Evolutionary conservation across 139 green algal species (phyloP).

Genomic region (Edaphochlamys debaryana): DNA sequence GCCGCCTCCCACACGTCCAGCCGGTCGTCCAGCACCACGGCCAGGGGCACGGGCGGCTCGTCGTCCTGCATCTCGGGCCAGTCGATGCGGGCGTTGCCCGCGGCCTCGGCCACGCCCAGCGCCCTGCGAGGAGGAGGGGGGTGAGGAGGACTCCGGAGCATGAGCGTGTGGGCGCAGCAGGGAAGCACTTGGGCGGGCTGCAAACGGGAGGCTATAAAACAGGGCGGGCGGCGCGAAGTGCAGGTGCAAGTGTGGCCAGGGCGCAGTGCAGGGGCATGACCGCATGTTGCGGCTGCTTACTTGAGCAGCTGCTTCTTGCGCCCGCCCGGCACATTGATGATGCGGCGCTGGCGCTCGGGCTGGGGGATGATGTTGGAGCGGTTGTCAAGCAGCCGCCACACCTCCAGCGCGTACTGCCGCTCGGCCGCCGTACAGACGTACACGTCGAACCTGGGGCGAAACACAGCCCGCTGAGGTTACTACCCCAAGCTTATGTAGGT

Average conservation of each 20-base stretch:
- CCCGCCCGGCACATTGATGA: conserved; percentile 49
- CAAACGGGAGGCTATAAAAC: no score
- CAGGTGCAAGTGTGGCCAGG: no score
- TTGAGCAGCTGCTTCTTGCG: conserved; percentile 51
- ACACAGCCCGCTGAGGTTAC: no score
- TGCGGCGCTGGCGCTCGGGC: conserved; percentile 34
- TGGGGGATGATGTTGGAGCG: conserved; percentile 68
- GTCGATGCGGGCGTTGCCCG: conserved; percentile 16
- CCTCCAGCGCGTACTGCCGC: conserved; percentile 85
- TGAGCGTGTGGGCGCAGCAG: no score
- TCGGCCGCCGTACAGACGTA: conserved; percentile 91
- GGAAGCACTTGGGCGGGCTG: no score
- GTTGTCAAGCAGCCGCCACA: conserved; percentile 85
- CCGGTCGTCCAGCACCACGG: conserved; percentile 85
- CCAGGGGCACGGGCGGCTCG: conserved; percentile 66
- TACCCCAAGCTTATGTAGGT: no score
- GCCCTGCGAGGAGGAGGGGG: conserved; percentile 3
- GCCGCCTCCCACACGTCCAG: conserved; percentile 83
- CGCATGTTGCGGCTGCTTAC: background rate
- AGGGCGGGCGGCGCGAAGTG: no score
- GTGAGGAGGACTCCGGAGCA: no score
- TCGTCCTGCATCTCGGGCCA: conserved; percentile 24
- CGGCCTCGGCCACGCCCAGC: conserved; percentile 11
- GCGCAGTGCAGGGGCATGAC: no score
- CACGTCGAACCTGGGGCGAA: conserved; percentile 72